These are phyloP conservation scores for Flaveria linearis DNA, from an alignment of 129 eudicot species.

Conservation along the genomic window DNA sequence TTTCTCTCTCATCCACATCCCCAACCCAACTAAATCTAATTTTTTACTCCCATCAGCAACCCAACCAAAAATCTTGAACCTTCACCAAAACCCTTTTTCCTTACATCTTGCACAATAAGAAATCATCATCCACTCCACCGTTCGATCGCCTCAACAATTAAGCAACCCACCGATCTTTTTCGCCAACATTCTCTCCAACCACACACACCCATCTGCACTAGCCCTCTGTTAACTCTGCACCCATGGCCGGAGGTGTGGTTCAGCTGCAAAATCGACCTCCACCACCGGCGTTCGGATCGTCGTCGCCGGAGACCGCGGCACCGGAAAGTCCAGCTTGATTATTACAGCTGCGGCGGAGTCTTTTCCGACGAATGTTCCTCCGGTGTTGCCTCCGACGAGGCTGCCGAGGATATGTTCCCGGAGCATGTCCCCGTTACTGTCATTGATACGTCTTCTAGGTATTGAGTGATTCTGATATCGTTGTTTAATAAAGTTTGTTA, in stretches of 20 bases:
- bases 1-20: no score
- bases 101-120: background rate
- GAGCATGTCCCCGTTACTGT: constrained; percentile 81
- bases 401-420: constrained; percentile 76
- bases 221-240: background rate
- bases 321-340: constrained; percentile 86
- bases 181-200: background rate
- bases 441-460: constrained; percentile 91
- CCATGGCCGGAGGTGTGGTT: constrained; percentile 58
- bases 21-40: no score
- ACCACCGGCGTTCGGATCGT: constrained; percentile 64
- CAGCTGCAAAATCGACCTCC: constrained; percentile 32
- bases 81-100: constrained; percentile 26
- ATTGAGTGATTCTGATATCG: background rate
- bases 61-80: constrained; percentile 26
- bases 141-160: constrained; percentile 17
- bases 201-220: background rate
- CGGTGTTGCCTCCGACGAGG: constrained; percentile 81
- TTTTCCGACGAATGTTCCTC: constrained; percentile 65
- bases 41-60: no score
- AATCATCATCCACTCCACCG: background rate
- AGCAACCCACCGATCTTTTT: background rate
- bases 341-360: constrained; percentile 68
- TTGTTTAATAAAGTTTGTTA: background rate
- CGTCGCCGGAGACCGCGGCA: constrained; percentile 84